Evolutionary conservation across 257 asterid species (phyloP).

Genomic region (Nyctanthes arbortristis): DNA sequence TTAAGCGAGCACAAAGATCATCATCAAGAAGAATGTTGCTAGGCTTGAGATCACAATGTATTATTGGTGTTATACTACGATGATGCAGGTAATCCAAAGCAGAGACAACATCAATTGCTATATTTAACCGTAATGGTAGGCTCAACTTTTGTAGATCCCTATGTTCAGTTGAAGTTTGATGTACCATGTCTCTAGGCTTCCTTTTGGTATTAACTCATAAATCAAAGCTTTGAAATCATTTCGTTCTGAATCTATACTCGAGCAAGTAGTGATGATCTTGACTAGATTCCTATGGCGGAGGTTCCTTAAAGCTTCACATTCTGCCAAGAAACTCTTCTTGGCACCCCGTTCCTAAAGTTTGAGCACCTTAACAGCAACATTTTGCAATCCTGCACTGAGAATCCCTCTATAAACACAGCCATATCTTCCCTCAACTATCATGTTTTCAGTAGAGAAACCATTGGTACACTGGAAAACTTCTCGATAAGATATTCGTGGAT

Average conservation of each 20-base stretch:
- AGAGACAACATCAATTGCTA: constrained; percentile 28
- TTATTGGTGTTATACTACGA: neutral
- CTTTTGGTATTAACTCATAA: constrained; percentile 26
- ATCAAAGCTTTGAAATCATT: constrained; percentile 34
- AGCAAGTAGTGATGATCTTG: constrained; percentile 31
- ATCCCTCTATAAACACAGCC: constrained; percentile 32
- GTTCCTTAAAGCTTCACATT: constrained; percentile 33
- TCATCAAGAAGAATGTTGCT: constrained; percentile 33
- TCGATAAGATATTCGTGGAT: neutral
- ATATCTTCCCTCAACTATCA: constrained; percentile 30
- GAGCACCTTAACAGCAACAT: constrained; percentile 26
- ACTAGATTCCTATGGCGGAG: constrained; percentile 30
- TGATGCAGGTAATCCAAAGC: constrained; percentile 17
- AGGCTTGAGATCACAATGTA: constrained; percentile 40
- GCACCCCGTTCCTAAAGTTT: constrained; percentile 25
- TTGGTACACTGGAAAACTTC: constrained; percentile 22
- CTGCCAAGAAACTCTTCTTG: constrained; percentile 31
- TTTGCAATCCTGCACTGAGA: constrained; percentile 2
- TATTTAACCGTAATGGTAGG: constrained; percentile 18
- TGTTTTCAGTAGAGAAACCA: constrained; percentile 25
- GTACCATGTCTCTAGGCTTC: constrained; percentile 30
- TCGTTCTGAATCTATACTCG: constrained; percentile 21
- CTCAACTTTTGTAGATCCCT: neutral
- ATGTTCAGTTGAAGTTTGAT: neutral
- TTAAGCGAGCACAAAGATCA: constrained; percentile 20